Evolutionary conservation across 2,329 filamentous ascomycete species (phyloP).

Genomic region (Drechslerella coelobrocha): DNA sequence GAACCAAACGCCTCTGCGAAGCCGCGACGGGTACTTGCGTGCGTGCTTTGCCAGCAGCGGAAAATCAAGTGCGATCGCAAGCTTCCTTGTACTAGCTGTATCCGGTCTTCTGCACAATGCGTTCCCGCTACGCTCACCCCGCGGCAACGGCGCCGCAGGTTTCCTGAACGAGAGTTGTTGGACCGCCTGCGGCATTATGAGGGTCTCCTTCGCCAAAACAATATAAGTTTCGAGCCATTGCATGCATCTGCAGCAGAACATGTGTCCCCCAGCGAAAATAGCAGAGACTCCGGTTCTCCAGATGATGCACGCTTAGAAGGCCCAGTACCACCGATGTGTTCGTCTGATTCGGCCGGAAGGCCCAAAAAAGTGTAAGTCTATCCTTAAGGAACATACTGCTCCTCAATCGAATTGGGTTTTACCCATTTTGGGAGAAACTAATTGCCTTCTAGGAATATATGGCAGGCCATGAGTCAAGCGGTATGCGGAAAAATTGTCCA

Average conservation of each 20-base stretch:
- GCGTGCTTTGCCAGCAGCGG: conserved; percentile 76
- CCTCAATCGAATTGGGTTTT: conserved; percentile 40
- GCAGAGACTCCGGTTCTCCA: conserved; percentile 24
- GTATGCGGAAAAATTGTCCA: conserved; percentile 55
- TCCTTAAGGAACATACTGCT: conserved; percentile 47
- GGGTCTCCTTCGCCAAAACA: conserved; percentile 68
- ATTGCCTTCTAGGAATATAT: conserved; percentile 60
- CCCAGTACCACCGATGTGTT: too few species aligned
- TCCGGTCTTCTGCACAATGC: conserved; percentile 69
- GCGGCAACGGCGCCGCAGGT: conserved; percentile 63
- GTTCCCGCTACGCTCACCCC: conserved; percentile 66
- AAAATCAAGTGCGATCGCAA: conserved; percentile 77
- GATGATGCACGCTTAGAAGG: neutral
- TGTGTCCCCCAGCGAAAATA: conserved; percentile 55
- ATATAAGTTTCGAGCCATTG: conserved; percentile 73
- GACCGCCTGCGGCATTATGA: conserved; percentile 75
- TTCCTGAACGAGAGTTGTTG: conserved; percentile 73
- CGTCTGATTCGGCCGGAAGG: too few species aligned
- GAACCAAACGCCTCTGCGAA: conserved; percentile 28
- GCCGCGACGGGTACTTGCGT: conserved; percentile 63
- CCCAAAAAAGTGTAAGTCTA: conserved; percentile 21
- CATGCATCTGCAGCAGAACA: conserved; percentile 62
- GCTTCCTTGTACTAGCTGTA: conserved; percentile 74
- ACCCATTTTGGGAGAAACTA: conserved; percentile 46
- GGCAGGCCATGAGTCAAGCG: conserved; percentile 61